These are phyloP conservation scores for Phaffia rhodozyma DNA, from an alignment of 1,284 basidiomycete species.

Conservation along the genomic window DNA sequence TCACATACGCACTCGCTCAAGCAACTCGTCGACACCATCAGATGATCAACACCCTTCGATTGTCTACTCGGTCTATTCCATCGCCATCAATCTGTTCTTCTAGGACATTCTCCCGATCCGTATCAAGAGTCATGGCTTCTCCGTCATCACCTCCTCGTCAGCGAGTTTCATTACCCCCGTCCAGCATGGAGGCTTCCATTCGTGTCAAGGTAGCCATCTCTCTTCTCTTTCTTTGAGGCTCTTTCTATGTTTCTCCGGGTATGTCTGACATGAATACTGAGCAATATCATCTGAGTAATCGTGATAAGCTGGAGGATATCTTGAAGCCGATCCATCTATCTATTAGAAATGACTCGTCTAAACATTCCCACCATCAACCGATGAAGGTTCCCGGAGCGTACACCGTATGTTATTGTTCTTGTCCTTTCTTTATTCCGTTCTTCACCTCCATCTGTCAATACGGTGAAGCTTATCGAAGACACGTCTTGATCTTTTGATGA, in stretches of 20 bases:
- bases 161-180: not conserved
- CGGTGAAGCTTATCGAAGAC: no score
- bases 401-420: not conserved
- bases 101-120: no score
- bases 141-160: no score
- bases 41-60: no score
- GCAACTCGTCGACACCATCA: no score
- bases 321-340: conserved; percentile 1
- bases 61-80: no score
- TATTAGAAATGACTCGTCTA: conserved; percentile 14
- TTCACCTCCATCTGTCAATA: no score
- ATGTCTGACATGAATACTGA: not conserved
- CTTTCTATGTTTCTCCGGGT: not conserved
- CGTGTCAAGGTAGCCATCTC: conserved; percentile 1
- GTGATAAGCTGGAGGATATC: not conserved
- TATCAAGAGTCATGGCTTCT: no score
- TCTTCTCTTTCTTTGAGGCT: not conserved
- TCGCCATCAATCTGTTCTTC: no score
- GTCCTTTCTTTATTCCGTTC: no score
- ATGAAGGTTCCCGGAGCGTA: conserved; percentile 14
- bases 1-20: no score
- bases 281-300: not conserved
- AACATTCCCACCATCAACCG: conserved; percentile 15
- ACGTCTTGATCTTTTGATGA: no score
- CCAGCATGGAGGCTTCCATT: conserved; percentile 9